Base-by-base conservation (phyloP, 805 yeast species). In the Lachancea meyersii region DNA sequence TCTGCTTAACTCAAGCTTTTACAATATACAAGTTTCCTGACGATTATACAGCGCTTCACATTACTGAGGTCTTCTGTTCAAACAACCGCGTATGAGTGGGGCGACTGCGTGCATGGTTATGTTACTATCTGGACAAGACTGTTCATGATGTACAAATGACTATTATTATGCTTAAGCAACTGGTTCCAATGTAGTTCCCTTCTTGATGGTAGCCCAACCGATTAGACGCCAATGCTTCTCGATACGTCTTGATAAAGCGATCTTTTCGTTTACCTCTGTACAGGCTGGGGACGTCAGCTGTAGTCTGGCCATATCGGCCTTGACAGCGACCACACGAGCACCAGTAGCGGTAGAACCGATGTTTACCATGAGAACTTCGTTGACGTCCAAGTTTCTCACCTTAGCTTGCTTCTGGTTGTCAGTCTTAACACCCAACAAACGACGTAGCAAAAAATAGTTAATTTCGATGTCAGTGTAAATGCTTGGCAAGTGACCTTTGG, bases 161-260 rank as follows among this genome's bases (percentile, higher is more conserved):
- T 38, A 38, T 38, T 38, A 38, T 28, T 38, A 27, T 32, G 38
- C 32, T 54, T 60, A 60, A 49, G 63, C 64, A 41, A 80, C 70
- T 55, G 93, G 93, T 61, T 85, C 94, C 64, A 85, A 76, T 45
- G 89, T 82, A 48, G 89, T 82, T 70, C 96, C 96, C 70, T 86
- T 87, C 71, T 85, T 85, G 65, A 89, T 91, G 40, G 96, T 88
- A 57, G 98, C 99, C 99, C 99, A 93, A 59, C 99, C 99, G 71
- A 93, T 93, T 66, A 93, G 77, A 77, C 99, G 93, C 96, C 97
- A 93, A 69, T 93, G 99, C 79, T 91, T 91, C 66, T 93, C 99
- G 58, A 93, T 93, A 79, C 98, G 89, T 77, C 99, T 86, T 35
- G 97, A 88, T 62, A 93, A 74, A 31, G 99, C 99, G 67, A 93